Base-by-base conservation (phyloP, 1,284 basidiomycete species). In the Fistulina hepatica region DNA sequence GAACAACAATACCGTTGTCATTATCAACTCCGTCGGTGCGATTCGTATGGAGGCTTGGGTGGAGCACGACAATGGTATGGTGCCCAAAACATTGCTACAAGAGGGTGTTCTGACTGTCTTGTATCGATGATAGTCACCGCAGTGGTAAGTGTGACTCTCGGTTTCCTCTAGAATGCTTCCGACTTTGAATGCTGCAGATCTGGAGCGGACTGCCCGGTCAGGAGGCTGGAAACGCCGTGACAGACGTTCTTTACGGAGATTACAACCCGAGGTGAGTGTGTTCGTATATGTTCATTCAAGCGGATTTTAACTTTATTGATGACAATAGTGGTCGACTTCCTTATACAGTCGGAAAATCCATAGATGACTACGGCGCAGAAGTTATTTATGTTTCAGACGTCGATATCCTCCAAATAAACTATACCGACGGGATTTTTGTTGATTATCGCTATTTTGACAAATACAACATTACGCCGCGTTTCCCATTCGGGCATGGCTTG, bases 11-110 rank as follows among this genome's bases (percentile, higher is more conserved):
- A 84, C 81, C 1, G 67, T 88, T 23, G 83, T 88, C 17, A 72
- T 88, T 4, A 68, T 85, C 7, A 77, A 88, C 52, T 70, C 69
- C n/a, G 79, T 81, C 34, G 81, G 81, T 0, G 72, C 79, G 0
- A 70, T 83, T 20, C 61, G 69, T 20, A 63, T 81, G 50, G 79
- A 83, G 52, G 50, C 64, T 7, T 83, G 80, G 80, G 74, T 81
- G 33, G 66, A 76, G 15, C 57, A 76, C 44, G 57, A 60, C 4
- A 78, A 78, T 49, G 64, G 66, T 79, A 44, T 60, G 71, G 13
- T 12, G 21, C 12, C 38, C 19, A 42, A 11, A 23, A 28, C 12
- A 10, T 15, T 12, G 36, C 9, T 40, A 15, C 34, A 3, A 22
- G 16, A 30, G 15, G 3, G 9, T 16, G n/a, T n/a, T 15, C 13